phyloP scores from a whole-genome alignment of 306 rosid genomes.

The Carpinus viminea region DNA sequence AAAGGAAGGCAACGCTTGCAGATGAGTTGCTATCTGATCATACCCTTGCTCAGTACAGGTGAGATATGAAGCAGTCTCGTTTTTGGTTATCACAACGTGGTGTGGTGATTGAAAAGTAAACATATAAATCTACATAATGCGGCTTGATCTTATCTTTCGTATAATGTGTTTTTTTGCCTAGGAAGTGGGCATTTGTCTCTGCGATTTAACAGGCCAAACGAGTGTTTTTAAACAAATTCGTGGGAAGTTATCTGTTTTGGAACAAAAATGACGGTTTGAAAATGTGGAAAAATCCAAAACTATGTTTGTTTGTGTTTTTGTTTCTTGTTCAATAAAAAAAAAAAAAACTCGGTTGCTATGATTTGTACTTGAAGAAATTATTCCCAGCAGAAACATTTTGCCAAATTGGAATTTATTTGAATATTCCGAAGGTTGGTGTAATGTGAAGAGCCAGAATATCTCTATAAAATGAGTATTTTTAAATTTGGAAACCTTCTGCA shows the following conservation, averaged over 20 bases:
- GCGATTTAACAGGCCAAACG: no score
- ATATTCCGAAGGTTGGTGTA: neutral
- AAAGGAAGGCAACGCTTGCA: constrained; percentile 74
- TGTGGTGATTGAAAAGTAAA: neutral
- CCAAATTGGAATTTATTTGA: neutral
- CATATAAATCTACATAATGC: neutral
- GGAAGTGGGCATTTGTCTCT: no score
- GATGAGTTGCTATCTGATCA: constrained; percentile 61
- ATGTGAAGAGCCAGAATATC: neutral
- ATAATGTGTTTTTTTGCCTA: neutral
- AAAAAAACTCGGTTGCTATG: neutral
- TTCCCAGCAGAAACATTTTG: neutral
- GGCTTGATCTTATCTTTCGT: neutral
- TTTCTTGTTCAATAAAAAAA: no score
- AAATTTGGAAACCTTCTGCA: constrained; percentile 20
- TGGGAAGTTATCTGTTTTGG: no score
- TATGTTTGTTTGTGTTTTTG: no score
- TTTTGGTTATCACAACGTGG: neutral
- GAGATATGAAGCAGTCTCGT: constrained; percentile 13
- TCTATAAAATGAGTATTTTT: neutral
- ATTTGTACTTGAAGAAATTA: neutral
- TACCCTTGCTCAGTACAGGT: constrained; percentile 53
- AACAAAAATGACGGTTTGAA: no score
- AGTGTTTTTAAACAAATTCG: no score
- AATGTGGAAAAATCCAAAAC: no score